Evolutionary conservation across 202 grass and related monocot species (phyloP), one percentile per base, ranked within the genome.

Genomic region (Zoysia matrella): DNA sequence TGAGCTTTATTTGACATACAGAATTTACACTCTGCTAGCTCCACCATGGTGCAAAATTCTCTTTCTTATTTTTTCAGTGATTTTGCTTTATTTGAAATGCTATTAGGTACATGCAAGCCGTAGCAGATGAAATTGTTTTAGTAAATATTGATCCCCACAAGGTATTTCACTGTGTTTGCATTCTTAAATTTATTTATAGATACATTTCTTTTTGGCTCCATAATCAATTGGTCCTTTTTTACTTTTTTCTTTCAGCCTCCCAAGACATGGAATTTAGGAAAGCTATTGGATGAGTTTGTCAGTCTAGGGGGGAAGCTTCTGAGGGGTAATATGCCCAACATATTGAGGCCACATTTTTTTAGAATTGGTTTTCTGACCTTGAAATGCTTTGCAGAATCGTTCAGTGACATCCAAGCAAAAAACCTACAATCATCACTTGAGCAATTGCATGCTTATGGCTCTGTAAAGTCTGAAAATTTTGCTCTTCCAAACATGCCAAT

Each of bases 81-180:
- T 43, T 82, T 49, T 72, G 8, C 16, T 69, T 86, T 69, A 79
- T 58, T 88, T 70, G 66, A 58, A 57, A 78, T 90, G 47, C 11
- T 89, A 83, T 67, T 86, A 95, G 95, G 86, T 98, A 95, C 82
- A 95, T 95, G 92, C 95, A 95, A 95, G 95, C 95, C 16, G 85
- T 98, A 76, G 88, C 86, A 16, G 92, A 98, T 90, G 92, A 98
- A 80, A 73, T 95, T 88, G 78, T 93, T 74, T 84, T 93, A 73
- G 67, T 74, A 85, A 86, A 88, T 88, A 45, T 73, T 88, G 90
- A 95, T 89, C 80, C 95, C 40, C 90, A 90, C 54, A 86, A 88
- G 90, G 95, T 93, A 86, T 56, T 72, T 78, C 22, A 15, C 30
- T 46, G 5, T 71, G 47, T 52, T 44, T 65, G 67, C 12, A 72